Evolutionary conservation across 345 rosid species (phyloP).

Genomic region (Lumnitzera littorea): DNA sequence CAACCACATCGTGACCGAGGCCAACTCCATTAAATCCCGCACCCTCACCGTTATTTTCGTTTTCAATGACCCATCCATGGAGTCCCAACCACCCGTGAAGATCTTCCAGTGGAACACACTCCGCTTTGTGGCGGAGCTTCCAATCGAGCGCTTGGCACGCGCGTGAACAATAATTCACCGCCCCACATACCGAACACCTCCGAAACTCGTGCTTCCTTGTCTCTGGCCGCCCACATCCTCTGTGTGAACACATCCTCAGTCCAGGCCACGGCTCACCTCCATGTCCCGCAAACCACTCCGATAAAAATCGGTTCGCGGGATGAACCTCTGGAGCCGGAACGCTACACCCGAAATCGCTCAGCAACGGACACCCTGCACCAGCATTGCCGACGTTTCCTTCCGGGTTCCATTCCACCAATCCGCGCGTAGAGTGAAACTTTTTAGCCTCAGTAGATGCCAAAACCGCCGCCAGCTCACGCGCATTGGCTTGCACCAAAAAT

Average conservation of each 20-base stretch:
- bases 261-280: slow-evolving; percentile 40
- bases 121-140: slow-evolving; percentile 82
- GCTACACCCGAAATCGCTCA: slow-evolving; percentile 90
- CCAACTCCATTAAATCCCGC: background rate
- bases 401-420: slow-evolving; percentile 53
- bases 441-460: slow-evolving; percentile 26
- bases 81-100: slow-evolving; percentile 43
- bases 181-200: slow-evolving; percentile 90
- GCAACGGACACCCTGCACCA: slow-evolving; percentile 47
- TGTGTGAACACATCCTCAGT: slow-evolving; percentile 73
- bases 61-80: slow-evolving; percentile 5
- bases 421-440: slow-evolving; percentile 14
- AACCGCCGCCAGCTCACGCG: slow-evolving; percentile 75
- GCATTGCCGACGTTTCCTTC: background rate
- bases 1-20: background rate
- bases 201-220: slow-evolving; percentile 88
- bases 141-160: slow-evolving; percentile 97
- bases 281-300: slow-evolving; percentile 60
- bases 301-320: slow-evolving; percentile 63
- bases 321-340: slow-evolving; percentile 83
- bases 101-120: slow-evolving; percentile 64
- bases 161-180: slow-evolving; percentile 90
- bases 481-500: slow-evolving; percentile 93
- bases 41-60: slow-evolving; percentile 25
- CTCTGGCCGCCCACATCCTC: slow-evolving; percentile 86